Evolutionary conservation across 768 basidiomycete genomes (phyloP).

Genomic region (Tulasnella sp.): DNA sequence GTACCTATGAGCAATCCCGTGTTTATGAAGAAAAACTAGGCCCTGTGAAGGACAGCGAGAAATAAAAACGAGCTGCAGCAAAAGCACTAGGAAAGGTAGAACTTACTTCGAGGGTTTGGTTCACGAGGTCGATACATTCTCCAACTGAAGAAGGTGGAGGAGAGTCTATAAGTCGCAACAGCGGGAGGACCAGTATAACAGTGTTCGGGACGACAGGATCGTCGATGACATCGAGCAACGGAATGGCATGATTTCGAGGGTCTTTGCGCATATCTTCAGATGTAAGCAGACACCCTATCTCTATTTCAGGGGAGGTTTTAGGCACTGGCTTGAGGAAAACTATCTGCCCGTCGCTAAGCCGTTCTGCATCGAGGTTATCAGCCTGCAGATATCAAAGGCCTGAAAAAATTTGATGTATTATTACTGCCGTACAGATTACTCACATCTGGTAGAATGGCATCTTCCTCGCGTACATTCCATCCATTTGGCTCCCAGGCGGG

Average conservation of each 20-base stretch:
- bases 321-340: slow-evolving; percentile 15
- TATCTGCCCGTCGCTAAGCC: not conserved
- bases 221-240: slow-evolving; percentile 16
- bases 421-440: too few species aligned
- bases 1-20: not conserved
- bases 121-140: slow-evolving; percentile 7
- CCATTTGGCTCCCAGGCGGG: too few species aligned
- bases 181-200: slow-evolving; percentile 12
- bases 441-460: too few species aligned
- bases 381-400: too few species aligned
- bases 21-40: not conserved
- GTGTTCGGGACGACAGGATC: not conserved
- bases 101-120: slow-evolving; percentile 23
- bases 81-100: too few species aligned
- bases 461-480: too few species aligned
- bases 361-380: not conserved
- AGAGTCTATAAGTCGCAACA: not conserved
- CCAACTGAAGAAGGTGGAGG: not conserved
- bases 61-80: too few species aligned
- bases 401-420: too few species aligned
- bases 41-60: not conserved
- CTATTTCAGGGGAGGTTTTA: not conserved
- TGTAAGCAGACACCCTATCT: not conserved
- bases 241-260: slow-evolving; percentile 11
- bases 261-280: not conserved